A percentile compares a stretch with the other conserved stretches of the same genome.
These are phyloP conservation scores for Ceratobasidium sp. DNA, from an alignment of 1,284 basidiomycete species.

Conservation along the genomic window DNA sequence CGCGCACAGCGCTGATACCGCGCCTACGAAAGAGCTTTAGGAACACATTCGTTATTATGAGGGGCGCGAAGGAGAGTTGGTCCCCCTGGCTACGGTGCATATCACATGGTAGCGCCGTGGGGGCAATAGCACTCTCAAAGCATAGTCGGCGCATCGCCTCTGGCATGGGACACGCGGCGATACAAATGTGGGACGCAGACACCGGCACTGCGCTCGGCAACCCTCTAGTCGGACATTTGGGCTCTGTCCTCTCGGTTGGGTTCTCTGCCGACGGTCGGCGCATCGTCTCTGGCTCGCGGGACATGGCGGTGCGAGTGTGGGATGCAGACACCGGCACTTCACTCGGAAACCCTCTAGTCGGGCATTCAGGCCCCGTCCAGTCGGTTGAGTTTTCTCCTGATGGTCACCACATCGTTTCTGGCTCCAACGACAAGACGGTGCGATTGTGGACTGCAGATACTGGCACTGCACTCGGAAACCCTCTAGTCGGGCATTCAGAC, in stretches of 20 bases:
- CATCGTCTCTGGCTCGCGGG: constrained; percentile 36
- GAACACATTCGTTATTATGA: neutral
- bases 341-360: constrained; percentile 10
- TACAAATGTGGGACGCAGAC: constrained; percentile 43
- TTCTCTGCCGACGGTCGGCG: constrained; percentile 24
- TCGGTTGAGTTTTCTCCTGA: constrained; percentile 37
- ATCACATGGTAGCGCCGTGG: neutral
- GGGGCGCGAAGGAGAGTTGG: neutral
- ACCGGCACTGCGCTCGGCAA: neutral
- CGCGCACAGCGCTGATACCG: neutral
- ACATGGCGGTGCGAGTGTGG: constrained; percentile 44
- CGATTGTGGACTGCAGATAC: neutral
- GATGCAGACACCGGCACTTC: constrained; percentile 14
- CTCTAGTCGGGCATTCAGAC: constrained; percentile 7
- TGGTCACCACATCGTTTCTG: constrained; percentile 17
- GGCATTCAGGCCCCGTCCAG: constrained; percentile 23
- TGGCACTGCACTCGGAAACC: neutral
- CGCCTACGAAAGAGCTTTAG: neutral
- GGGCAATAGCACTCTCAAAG: constrained; percentile 32
- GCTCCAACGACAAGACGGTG: neutral
- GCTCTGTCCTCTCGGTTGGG: neutral
- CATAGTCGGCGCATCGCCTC: constrained; percentile 29
- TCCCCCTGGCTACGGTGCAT: neutral
- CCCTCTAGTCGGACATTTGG: neutral
- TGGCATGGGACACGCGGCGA: constrained; percentile 6